These are phyloP conservation scores for Melastoma malabathricum DNA, from an alignment of 345 rosid species.

Conservation along the genomic window DNA sequence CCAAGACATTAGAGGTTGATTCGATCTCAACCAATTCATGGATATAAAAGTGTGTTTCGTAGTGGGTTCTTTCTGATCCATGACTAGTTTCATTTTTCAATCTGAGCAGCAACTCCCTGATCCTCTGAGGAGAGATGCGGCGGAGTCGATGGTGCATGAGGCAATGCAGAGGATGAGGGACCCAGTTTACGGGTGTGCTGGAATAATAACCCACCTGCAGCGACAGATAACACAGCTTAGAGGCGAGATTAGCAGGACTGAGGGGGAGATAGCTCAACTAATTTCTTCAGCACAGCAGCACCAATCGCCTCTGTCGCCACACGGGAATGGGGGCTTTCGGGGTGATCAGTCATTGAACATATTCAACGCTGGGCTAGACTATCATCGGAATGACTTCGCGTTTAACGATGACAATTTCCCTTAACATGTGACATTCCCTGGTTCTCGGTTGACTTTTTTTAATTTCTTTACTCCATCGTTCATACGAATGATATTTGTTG, in stretches of 20 bases:
- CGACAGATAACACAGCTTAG: constrained; percentile 10
- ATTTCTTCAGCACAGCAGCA: neutral
- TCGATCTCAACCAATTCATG: neutral
- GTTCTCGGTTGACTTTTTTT: too few relatives aligned
- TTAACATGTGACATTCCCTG: too few relatives aligned
- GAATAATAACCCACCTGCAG: constrained; percentile 11
- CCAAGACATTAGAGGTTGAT: constrained; percentile 16
- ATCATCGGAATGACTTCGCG: neutral
- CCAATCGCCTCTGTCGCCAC: neutral
- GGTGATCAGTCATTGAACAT: neutral
- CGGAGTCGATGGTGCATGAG: constrained; percentile 13
- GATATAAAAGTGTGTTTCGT: neutral
- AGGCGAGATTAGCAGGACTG: neutral
- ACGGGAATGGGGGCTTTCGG: neutral
- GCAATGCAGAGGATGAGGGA: constrained; percentile 10
- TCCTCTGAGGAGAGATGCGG: constrained; percentile 9
- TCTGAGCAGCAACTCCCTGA: constrained; percentile 13
- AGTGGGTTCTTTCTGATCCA: neutral
- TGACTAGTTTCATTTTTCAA: neutral
- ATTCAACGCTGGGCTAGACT: neutral
- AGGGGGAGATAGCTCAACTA: constrained; percentile 8
- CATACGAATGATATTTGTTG: too few relatives aligned
- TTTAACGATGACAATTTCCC: too few relatives aligned
- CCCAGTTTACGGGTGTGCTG: constrained; percentile 16
- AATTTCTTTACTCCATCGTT: too few relatives aligned